A percentile compares a stretch with the other conserved stretches of the same genome.
These are phyloP conservation scores for Aspergillus funiculosus DNA, from an alignment of 495 filamentous ascomycete genomes.

Conservation along the genomic window DNA sequence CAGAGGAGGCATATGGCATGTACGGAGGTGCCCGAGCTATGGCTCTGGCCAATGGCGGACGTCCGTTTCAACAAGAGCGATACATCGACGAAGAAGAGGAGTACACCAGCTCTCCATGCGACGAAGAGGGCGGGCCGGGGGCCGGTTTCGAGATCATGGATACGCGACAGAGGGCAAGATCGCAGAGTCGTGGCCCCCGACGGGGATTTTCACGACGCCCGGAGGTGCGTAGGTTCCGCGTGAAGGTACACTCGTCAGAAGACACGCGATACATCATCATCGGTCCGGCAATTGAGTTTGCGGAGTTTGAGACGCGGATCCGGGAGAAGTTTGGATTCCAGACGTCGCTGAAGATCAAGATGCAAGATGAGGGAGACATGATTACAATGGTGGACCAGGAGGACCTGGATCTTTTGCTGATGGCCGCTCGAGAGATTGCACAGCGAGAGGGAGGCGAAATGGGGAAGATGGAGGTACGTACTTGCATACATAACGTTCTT, in stretches of 20 bases:
- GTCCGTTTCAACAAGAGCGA: conserved; percentile 40
- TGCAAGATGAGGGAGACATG: conserved; percentile 84
- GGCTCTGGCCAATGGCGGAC: conserved; percentile 26
- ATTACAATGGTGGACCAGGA: conserved; percentile 97
- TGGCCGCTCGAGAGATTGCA: conserved; percentile 58
- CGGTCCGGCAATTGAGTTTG: conserved; percentile 61
- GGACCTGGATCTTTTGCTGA: conserved; percentile 82
- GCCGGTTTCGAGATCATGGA: conserved; percentile 79
- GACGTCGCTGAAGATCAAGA: conserved; percentile 71
- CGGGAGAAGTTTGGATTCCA: conserved; percentile 76
- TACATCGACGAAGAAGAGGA: conserved; percentile 72
- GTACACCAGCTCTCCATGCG: conserved; percentile 60
- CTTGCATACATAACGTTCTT: neutral
- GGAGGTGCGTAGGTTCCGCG: conserved; percentile 59
- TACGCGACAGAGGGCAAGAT: conserved; percentile 27
- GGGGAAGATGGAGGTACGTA: conserved; percentile 91
- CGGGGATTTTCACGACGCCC: conserved; percentile 30
- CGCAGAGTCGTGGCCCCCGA: conserved; percentile 26
- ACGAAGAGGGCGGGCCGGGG: conserved; percentile 55
- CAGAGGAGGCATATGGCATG: conserved; percentile 66
- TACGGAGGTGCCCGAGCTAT: conserved; percentile 40
- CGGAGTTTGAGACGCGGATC: conserved; percentile 69
- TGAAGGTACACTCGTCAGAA: conserved; percentile 80
- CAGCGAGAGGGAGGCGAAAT: conserved; percentile 70
- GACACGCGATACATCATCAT: conserved; percentile 96